These are phyloP conservation scores for Paraphaeosphaeria sporulosa DNA, from an alignment of 2,329 filamentous ascomycete species.

Conservation along the genomic window DNA sequence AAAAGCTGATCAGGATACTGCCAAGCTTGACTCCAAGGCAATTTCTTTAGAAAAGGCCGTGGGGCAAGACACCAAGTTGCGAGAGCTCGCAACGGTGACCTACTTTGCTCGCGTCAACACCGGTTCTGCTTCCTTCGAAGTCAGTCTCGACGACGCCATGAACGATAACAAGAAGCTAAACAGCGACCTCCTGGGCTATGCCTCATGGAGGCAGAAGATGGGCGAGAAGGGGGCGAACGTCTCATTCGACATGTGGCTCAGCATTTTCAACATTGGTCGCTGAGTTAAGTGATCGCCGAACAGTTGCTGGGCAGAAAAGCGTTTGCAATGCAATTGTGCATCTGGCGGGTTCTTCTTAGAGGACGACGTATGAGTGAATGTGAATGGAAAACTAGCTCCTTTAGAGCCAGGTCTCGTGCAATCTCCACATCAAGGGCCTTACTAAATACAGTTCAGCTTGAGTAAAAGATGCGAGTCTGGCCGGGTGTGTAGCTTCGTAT, in stretches of 20 bases:
- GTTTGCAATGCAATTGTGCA: background rate
- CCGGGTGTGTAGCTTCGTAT: too few species aligned
- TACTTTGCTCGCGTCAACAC: slow-evolving; percentile 7
- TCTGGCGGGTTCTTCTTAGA: background rate
- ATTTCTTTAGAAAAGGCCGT: background rate
- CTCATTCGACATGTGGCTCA: slow-evolving; percentile 8
- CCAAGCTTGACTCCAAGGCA: background rate
- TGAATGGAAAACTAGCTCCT: too few species aligned
- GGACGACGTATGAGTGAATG: background rate
- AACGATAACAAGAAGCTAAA: background rate
- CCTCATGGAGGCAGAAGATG: slow-evolving; percentile 5
- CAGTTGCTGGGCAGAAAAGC: too few species aligned
- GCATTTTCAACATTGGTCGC: background rate
- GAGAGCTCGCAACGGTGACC: background rate
- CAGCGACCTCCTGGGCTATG: background rate
- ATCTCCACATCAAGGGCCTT: too few species aligned
- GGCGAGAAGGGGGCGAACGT: background rate
- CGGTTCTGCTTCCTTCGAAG: background rate
- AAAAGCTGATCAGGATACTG: background rate
- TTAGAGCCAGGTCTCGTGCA: too few species aligned
- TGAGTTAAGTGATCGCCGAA: too few species aligned
- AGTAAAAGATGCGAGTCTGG: too few species aligned
- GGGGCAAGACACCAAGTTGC: background rate
- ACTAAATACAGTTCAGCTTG: too few species aligned
- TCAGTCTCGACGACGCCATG: background rate